Conservation (phyloP, 306 rosid genomes). For the Gillenia trifoliata region DNA sequence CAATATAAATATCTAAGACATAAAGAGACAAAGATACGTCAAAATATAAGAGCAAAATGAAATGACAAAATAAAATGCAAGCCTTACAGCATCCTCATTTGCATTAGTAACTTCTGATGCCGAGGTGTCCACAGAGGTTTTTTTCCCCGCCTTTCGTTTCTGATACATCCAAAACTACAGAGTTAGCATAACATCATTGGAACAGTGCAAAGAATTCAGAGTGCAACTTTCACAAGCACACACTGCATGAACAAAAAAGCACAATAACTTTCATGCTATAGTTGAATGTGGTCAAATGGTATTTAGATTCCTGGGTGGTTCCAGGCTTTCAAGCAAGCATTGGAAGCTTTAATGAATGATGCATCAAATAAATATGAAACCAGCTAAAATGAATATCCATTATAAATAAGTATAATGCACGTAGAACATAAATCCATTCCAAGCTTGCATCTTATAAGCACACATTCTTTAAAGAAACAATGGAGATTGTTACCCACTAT, state of each 20-base stretch:
- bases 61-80: background rate
- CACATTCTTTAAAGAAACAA: background rate
- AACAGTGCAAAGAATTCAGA: background rate
- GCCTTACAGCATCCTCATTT: constrained; percentile 31
- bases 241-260: background rate
- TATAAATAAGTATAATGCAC: background rate
- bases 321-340: background rate
- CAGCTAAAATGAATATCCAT: too few species aligned
- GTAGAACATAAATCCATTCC: background rate
- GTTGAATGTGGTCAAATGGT: background rate
- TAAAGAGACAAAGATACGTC: background rate
- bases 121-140: constrained; percentile 26
- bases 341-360: background rate
- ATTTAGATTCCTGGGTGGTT: background rate
- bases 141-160: constrained; percentile 20
- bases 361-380: background rate
- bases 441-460: background rate
- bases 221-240: background rate
- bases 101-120: constrained; percentile 44
- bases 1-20: background rate
- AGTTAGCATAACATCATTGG: constrained; percentile 2
- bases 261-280: background rate
- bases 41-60: background rate
- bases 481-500: background rate
- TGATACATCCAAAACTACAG: constrained; percentile 32